Conservation (phyloP, 2,329 filamentous ascomycete species). For the Aspergillus oerlinghausenensis region DNA sequence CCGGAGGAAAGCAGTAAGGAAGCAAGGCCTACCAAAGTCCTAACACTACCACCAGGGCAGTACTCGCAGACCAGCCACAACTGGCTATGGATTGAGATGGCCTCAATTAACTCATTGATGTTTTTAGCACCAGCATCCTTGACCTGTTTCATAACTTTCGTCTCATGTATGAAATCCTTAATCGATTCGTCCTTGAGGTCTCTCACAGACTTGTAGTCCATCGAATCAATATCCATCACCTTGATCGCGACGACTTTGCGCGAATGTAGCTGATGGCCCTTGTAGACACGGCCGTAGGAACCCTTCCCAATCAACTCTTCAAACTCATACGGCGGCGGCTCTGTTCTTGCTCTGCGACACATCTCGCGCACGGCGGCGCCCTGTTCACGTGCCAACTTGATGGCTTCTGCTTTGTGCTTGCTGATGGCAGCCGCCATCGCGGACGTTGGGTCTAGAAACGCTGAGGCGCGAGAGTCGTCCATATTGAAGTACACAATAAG, state of each 20-base stretch:
- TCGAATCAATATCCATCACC: slow-evolving; percentile 47
- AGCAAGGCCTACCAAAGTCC: slow-evolving; percentile 52
- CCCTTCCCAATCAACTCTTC: slow-evolving; percentile 50
- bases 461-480: slow-evolving; percentile 24
- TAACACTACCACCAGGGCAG: slow-evolving; percentile 61
- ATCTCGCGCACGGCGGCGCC: slow-evolving; percentile 43
- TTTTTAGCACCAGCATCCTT: slow-evolving; percentile 59
- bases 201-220: slow-evolving; percentile 45
- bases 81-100: slow-evolving; percentile 59
- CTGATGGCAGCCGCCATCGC: slow-evolving; percentile 41
- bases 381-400: slow-evolving; percentile 44
- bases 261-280: slow-evolving; percentile 39
- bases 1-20: not conserved
- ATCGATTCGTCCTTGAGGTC: slow-evolving; percentile 47
- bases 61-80: slow-evolving; percentile 65
- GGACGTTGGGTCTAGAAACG: slow-evolving; percentile 38
- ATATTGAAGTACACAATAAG: slow-evolving; percentile 9
- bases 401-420: slow-evolving; percentile 46
- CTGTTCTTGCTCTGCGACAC: slow-evolving; percentile 42
- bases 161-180: slow-evolving; percentile 57
- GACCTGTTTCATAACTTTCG: slow-evolving; percentile 58
- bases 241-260: slow-evolving; percentile 48
- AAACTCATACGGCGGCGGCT: slow-evolving; percentile 45
- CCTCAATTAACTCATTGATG: slow-evolving; percentile 61
- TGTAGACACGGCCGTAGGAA: slow-evolving; percentile 49